Conservation (phyloP, 768 basidiomycete species). For the Termitomyces sp. region DNA sequence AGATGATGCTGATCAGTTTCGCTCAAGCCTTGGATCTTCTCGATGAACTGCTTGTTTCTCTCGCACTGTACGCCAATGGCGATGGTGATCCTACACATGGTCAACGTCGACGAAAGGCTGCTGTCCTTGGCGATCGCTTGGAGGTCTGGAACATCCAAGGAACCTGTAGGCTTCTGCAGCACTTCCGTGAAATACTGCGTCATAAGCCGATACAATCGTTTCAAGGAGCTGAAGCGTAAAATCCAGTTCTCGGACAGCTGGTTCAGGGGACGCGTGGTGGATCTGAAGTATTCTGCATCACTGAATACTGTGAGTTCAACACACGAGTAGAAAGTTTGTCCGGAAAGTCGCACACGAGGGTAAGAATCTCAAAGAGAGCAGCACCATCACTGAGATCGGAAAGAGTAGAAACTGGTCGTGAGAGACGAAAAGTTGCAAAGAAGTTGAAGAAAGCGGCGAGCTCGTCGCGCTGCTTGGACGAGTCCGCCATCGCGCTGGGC, state of each 20-base stretch:
- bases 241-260: slow-evolving; percentile 87
- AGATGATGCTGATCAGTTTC: slow-evolving; percentile 83
- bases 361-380: slow-evolving; percentile 70
- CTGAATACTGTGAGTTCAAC: slow-evolving; percentile 28
- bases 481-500: slow-evolving; percentile 26
- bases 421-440: slow-evolving; percentile 67
- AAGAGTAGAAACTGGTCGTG: slow-evolving; percentile 54
- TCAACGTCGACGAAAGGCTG: slow-evolving; percentile 56
- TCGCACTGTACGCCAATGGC: slow-evolving; percentile 88
- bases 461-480: slow-evolving; percentile 45
- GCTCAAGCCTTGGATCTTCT: slow-evolving; percentile 78
- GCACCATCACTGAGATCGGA: slow-evolving; percentile 79
- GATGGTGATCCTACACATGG: slow-evolving; percentile 76
- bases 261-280: slow-evolving; percentile 47
- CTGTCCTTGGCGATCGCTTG: slow-evolving; percentile 81
- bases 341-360: slow-evolving; percentile 55
- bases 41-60: slow-evolving; percentile 83
- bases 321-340: neutral
- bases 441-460: slow-evolving; percentile 80
- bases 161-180: slow-evolving; percentile 70
- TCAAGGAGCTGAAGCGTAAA: slow-evolving; percentile 75
- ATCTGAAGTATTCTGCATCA: slow-evolving; percentile 75
- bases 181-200: slow-evolving; percentile 85
- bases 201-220: slow-evolving; percentile 82
- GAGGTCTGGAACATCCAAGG: slow-evolving; percentile 83